phyloP scores from a whole-genome alignment of 2,329 filamentous ascomycete species.

The Aquanectria penicillioides region DNA sequence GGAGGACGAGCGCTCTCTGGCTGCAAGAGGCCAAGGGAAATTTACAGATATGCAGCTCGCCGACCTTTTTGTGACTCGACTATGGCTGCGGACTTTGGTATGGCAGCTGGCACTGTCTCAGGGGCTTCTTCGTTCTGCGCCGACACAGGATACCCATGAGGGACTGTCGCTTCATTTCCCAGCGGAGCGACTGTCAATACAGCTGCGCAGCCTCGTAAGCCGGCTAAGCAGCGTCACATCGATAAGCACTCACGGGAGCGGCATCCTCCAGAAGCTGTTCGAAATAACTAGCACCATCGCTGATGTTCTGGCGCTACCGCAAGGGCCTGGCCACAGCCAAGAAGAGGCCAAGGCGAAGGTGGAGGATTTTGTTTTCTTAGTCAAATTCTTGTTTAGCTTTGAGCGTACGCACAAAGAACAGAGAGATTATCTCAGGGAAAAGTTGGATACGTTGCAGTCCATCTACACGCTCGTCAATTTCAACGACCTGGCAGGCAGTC shows the following conservation, averaged over 20 bases:
- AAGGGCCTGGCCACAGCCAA: constrained; percentile 48
- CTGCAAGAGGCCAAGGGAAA: constrained; percentile 34
- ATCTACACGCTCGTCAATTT: constrained; percentile 45
- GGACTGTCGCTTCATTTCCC: constrained; percentile 53
- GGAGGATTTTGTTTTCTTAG: constrained; percentile 63
- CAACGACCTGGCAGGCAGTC: constrained; percentile 39
- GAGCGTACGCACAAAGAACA: constrained; percentile 58
- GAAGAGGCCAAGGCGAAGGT: constrained; percentile 59
- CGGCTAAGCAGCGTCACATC: constrained; percentile 50
- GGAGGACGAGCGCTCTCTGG: constrained; percentile 40
- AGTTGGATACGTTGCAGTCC: constrained; percentile 48
- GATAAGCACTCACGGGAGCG: constrained; percentile 64
- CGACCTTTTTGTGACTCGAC: constrained; percentile 52
- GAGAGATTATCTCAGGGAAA: constrained; percentile 52
- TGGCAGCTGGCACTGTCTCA: constrained; percentile 55
- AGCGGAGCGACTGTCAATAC: constrained; percentile 49
- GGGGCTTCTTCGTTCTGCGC: constrained; percentile 49
- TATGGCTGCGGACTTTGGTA: constrained; percentile 54
- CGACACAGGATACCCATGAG: constrained; percentile 46
- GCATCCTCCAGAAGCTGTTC: constrained; percentile 68
- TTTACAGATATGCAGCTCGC: constrained; percentile 53
- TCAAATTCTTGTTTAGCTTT: constrained; percentile 60
- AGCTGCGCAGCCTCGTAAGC: constrained; percentile 51
- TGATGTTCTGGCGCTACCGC: constrained; percentile 64
- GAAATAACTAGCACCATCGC: constrained; percentile 69